Conservation (phyloP, 164 flowering plant species). For the Annona squamosa region DNA sequence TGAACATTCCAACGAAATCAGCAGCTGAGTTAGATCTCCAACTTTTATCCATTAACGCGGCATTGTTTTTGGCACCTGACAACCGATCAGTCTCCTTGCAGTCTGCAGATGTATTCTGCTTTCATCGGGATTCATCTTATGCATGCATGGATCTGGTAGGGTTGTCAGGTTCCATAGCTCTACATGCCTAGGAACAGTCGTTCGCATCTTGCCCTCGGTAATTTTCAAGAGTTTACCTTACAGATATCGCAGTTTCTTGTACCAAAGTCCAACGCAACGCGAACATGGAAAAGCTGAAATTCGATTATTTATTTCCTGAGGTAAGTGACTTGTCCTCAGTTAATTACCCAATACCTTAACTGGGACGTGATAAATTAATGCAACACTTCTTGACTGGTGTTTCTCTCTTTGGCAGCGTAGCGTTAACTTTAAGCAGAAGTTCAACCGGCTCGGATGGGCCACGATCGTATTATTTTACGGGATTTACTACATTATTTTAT, state of each 20-base stretch:
- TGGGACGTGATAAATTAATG: too few species aligned
- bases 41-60: background rate
- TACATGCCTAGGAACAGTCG: background rate
- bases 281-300: constrained; percentile 48
- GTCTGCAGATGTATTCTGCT: background rate
- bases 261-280: constrained; percentile 50
- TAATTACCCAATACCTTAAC: too few species aligned
- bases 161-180: background rate
- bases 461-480: too few species aligned
- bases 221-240: background rate
- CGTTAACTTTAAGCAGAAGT: too few species aligned
- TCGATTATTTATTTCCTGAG: constrained; percentile 60
- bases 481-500: too few species aligned
- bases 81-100: background rate
- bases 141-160: background rate
- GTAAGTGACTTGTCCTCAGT: constrained; percentile 19
- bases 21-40: background rate
- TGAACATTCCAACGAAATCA: background rate
- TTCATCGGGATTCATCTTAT: too few species aligned
- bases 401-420: too few species aligned
- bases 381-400: too few species aligned
- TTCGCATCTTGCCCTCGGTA: background rate
- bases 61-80: background rate
- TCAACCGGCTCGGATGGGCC: too few species aligned
- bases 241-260: constrained; percentile 21